Evolutionary conservation across 108 stramenopile species (phyloP).

Genomic region (Aureococcus anophagefferens): DNA sequence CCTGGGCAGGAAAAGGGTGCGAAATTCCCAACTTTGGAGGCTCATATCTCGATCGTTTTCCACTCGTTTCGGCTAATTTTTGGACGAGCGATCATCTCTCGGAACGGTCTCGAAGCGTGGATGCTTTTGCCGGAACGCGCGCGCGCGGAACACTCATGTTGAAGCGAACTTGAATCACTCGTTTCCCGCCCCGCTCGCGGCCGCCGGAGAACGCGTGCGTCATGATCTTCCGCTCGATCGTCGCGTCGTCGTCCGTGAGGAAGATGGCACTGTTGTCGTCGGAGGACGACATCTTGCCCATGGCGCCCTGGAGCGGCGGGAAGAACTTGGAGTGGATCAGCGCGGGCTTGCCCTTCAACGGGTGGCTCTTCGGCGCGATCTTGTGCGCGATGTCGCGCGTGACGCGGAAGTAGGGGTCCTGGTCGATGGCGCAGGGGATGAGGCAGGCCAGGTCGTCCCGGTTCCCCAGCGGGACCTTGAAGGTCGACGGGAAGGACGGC

Average conservation of each 20-base stretch:
- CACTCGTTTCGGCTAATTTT: no score
- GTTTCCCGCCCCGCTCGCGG: no score
- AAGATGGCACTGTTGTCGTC: slow-evolving; percentile 79
- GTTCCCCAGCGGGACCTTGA: slow-evolving; percentile 59
- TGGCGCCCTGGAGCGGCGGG: slow-evolving; percentile 87
- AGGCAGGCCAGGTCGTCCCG: slow-evolving; percentile 58
- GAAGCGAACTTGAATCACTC: no score
- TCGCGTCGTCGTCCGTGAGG: slow-evolving; percentile 82
- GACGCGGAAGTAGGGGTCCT: slow-evolving; percentile 99
- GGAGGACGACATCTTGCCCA: slow-evolving; percentile 86
- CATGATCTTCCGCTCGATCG: slow-evolving; percentile 76
- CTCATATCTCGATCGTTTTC: no score
- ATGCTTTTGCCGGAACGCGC: no score
- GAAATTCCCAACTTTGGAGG: no score
- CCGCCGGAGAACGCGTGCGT: slow-evolving; percentile 85
- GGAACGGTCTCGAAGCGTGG: no score
- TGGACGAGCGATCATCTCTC: no score
- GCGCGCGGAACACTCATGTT: no score
- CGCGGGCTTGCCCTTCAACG: slow-evolving; percentile 75
- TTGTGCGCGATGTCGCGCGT: slow-evolving; percentile 95
- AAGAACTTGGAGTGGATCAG: slow-evolving; percentile 98
- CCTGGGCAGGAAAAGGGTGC: no score
- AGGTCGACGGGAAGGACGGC: slow-evolving; percentile 84
- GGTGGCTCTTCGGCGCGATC: slow-evolving; percentile 52
- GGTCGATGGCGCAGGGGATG: slow-evolving; percentile 98